Evolutionary conservation across 1,284 basidiomycete genomes (phyloP).

Genomic region (Macrocystidia cucumis): DNA sequence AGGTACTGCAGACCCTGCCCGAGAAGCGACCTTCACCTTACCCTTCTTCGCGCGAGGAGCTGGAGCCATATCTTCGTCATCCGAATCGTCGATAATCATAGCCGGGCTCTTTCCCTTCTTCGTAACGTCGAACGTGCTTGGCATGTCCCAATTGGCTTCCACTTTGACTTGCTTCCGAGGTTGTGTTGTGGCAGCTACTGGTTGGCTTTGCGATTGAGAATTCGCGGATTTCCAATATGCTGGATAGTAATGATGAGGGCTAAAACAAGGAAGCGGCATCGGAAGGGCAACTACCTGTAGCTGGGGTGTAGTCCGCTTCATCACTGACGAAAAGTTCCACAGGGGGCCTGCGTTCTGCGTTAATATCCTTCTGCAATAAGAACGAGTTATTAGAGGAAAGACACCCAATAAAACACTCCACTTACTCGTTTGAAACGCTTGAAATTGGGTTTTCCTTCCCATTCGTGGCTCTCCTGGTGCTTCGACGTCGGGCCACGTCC

Average conservation of each 20-base stretch:
- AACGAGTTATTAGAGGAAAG: conserved; percentile 17
- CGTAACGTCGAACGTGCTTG: conserved; percentile 8
- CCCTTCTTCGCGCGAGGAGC: conserved; percentile 9
- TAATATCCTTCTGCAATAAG: conserved; percentile 19
- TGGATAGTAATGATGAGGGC: conserved; percentile 14
- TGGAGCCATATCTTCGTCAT: conserved; percentile 21
- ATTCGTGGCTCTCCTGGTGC: conserved; percentile 26
- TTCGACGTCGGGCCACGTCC: conserved; percentile 10
- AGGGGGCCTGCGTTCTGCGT: conserved; percentile 18
- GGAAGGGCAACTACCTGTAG: conserved; percentile 30
- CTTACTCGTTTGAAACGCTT: conserved; percentile 83
- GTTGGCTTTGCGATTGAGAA: conserved; percentile 16
- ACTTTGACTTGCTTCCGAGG: conserved; percentile 9
- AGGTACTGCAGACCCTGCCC: conserved; percentile 15
- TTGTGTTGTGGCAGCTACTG: conserved; percentile 7
- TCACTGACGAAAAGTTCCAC: conserved; percentile 48
- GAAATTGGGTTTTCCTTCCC: conserved; percentile 65
- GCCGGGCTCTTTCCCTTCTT: conserved; percentile 11
- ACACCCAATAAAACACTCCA: conserved; percentile 1
- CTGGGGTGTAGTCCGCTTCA: conserved; percentile 50
- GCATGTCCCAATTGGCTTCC: conserved; percentile 6
- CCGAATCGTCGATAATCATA: conserved; percentile 22
- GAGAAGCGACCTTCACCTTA: conserved; percentile 20
- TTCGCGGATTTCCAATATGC: conserved; percentile 45
- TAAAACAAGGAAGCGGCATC: conserved; percentile 2